phyloP scores from a whole-genome alignment of 2,329 filamentous ascomycete species.

The Cladosporium velox region DNA sequence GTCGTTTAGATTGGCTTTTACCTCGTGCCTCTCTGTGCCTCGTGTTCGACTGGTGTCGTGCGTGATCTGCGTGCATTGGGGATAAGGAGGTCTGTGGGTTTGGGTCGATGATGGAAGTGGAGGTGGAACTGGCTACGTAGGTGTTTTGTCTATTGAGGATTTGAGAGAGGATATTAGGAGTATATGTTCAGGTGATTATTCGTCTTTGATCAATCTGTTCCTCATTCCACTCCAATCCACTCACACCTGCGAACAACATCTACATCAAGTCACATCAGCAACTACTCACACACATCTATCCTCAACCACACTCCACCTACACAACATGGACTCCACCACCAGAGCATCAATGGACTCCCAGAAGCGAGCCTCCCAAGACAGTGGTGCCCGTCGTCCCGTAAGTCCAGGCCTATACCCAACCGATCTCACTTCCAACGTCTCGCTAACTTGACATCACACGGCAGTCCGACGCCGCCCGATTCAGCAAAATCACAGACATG shows the following conservation, averaged over 20 bases:
- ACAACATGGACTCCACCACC: not conserved
- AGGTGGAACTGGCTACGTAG: not conserved
- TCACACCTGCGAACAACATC: too few species aligned
- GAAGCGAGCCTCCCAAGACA: not conserved
- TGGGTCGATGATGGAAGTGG: constrained; percentile 1
- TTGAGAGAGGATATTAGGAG: too few species aligned
- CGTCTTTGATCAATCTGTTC: not conserved
- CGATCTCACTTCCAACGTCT: too few species aligned
- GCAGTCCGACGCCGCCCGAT: not conserved
- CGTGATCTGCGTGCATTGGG: constrained; percentile 3
- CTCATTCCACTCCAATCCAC: not conserved
- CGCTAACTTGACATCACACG: not conserved
- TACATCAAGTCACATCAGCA: not conserved
- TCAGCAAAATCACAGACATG: constrained; percentile 11
- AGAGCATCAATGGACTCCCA: constrained; percentile 4
- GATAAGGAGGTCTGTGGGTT: not conserved
- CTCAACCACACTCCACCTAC: not conserved
- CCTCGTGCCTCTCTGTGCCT: not conserved
- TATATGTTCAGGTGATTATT: not conserved
- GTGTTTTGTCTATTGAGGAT: too few species aligned
- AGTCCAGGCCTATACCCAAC: not conserved
- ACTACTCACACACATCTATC: not conserved
- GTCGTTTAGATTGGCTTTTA: not conserved
- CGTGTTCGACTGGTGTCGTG: not conserved
- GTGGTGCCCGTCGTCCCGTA: constrained; percentile 3